Evolutionary conservation across 441 rosid species (phyloP).

Genomic region (Capsella rubella): DNA sequence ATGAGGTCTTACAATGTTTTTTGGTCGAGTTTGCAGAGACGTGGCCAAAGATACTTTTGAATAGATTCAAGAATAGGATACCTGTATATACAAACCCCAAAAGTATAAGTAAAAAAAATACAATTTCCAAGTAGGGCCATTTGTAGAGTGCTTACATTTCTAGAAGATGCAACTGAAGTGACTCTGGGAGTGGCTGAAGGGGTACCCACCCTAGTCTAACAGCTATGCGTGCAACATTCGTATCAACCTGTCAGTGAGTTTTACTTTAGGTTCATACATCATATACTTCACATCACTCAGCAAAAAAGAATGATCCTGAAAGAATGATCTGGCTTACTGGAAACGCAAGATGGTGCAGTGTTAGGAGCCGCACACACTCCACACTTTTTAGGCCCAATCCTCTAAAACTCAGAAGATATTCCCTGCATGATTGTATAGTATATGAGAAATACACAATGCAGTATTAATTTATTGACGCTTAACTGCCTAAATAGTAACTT

Average conservation of each 20-base stretch:
- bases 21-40: constrained; percentile 75
- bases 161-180: constrained; percentile 75
- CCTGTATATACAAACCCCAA: constrained; percentile 46
- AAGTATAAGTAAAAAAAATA: constrained; percentile 20
- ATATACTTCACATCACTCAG: constrained; percentile 14
- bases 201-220: constrained; percentile 86
- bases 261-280: constrained; percentile 32
- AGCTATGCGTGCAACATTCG: constrained; percentile 78
- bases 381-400: constrained; percentile 79
- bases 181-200: constrained; percentile 77
- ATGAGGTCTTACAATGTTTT: constrained; percentile 61
- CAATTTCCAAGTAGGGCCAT: constrained; percentile 20
- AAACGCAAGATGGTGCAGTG: constrained; percentile 80
- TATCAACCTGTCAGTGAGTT: constrained; percentile 63
- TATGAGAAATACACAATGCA: constrained; percentile 4
- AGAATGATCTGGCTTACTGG: constrained; percentile 56
- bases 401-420: constrained; percentile 66
- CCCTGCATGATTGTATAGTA: constrained; percentile 47
- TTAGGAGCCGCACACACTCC: constrained; percentile 79
- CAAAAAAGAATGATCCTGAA: not conserved
- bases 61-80: constrained; percentile 74
- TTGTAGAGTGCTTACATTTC: constrained; percentile 56
- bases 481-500: constrained; percentile 12
- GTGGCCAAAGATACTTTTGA: constrained; percentile 75
- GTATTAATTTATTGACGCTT: constrained; percentile 3